A percentile compares a stretch with the other conserved stretches of the same genome.
Conservation (phyloP, 106 monocot genomes). For the Apostasia ramifera region DNA sequence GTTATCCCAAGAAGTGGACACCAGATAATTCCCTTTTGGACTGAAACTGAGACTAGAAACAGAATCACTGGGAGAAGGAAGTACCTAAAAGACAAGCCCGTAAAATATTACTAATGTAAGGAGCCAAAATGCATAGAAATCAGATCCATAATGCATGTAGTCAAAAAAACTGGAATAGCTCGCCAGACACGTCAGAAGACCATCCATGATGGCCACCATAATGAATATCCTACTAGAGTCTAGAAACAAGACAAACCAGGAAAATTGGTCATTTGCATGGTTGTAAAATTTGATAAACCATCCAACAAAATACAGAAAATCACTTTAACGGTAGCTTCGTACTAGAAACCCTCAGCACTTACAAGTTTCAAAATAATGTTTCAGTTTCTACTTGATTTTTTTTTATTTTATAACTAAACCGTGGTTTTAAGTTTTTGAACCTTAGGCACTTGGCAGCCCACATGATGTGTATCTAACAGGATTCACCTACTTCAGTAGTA, state of each 20-base stretch:
- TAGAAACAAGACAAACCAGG: not conserved
- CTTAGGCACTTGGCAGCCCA: no score
- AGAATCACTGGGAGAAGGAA: conserved; percentile 70
- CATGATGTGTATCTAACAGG: no score
- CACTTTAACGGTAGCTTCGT: no score
- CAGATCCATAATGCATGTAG: not conserved
- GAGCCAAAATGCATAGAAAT: not conserved
- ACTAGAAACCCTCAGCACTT: no score
- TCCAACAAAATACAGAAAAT: no score
- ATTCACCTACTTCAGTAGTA: no score
- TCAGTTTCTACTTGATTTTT: no score
- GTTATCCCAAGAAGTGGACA: conserved; percentile 98
- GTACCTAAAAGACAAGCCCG: conserved; percentile 37
- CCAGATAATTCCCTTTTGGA: conserved; percentile 80
- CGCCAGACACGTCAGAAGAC: not conserved
- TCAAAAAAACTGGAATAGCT: not conserved
- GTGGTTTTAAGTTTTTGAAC: no score
- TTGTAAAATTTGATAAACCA: no score
- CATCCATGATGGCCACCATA: not conserved
- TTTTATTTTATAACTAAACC: no score
- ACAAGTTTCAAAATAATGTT: no score
- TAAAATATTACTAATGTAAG: not conserved
- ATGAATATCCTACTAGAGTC: not conserved
- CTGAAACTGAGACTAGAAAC: conserved; percentile 91
- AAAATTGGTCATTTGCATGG: no score